Percentiles rank a stretch among this genome's conserved stretches.
phyloP scores from a whole-genome alignment of 2,329 filamentous ascomycete species.

The Rhynchosporium graminicola region DNA sequence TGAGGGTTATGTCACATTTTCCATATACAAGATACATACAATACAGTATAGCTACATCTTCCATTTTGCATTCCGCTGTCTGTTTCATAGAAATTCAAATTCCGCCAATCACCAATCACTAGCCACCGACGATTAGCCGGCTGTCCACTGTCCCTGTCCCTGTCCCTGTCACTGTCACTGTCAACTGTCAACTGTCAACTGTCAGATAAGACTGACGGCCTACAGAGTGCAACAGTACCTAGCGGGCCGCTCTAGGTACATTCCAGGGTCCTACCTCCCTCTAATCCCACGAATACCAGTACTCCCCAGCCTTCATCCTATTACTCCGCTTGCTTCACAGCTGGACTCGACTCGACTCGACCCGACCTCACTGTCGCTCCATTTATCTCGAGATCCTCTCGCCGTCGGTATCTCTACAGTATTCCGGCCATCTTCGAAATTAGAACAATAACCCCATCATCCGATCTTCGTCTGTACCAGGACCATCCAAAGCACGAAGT shows the following conservation, averaged over 20 bases:
- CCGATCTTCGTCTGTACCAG: constrained; percentile 1
- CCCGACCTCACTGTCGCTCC: background rate
- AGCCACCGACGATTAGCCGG: constrained; percentile 9
- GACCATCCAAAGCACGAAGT: constrained; percentile 10
- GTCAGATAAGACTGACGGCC: too few species aligned
- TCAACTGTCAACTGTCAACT: too few species aligned
- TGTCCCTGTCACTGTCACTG: background rate
- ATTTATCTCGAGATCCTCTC: background rate
- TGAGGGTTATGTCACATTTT: background rate
- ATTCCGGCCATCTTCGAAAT: constrained; percentile 5
- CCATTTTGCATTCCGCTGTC: too few species aligned
- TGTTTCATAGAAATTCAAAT: too few species aligned
- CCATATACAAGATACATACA: too few species aligned
- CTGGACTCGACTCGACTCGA: background rate
- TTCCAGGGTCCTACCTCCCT: too few species aligned
- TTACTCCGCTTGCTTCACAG: too few species aligned
- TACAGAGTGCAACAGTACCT: too few species aligned
- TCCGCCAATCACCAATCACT: background rate
- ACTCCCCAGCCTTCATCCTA: too few species aligned
- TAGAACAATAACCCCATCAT: constrained; percentile 4
- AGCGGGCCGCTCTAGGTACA: too few species aligned
- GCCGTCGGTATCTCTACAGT: background rate
- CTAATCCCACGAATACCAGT: too few species aligned
- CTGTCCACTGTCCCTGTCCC: background rate
- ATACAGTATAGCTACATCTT: too few species aligned